phyloP scores from a whole-genome alignment of 441 rosid species.

The Eutrema salsugineum region DNA sequence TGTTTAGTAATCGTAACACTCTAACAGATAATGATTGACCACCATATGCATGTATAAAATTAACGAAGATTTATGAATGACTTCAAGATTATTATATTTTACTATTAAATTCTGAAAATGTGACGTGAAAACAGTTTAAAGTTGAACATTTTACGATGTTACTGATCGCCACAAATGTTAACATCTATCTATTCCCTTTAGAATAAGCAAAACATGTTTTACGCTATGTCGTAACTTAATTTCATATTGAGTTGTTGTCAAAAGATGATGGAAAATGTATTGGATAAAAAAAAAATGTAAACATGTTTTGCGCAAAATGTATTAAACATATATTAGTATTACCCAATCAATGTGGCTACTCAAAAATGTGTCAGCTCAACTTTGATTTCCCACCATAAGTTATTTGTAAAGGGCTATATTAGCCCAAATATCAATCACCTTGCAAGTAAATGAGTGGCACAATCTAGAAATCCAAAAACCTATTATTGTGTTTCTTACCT shows the following conservation, averaged over 20 bases:
- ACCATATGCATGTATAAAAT: no score
- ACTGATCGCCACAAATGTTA: background rate
- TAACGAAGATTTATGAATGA: no score
- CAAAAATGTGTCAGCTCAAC: constrained; percentile 21
- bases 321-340: constrained; percentile 1
- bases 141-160: background rate
- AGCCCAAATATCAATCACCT: background rate
- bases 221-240: background rate
- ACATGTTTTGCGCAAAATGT: constrained; percentile 6
- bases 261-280: background rate
- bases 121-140: background rate
- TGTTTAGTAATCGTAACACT: no score
- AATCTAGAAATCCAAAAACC: background rate
- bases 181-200: background rate
- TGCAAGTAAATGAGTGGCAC: constrained; percentile 14
- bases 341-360: constrained; percentile 25
- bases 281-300: background rate
- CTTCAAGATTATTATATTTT: background rate
- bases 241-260: background rate
- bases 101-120: background rate
- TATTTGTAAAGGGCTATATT: background rate
- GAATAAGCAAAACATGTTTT: background rate
- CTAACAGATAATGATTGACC: no score
- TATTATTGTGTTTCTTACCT: background rate
- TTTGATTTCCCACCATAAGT: constrained; percentile 10